Percentiles rank a stretch among this genome's conserved stretches.
These are phyloP conservation scores for Chrysosporium keratinophilum DNA, from an alignment of 2,329 filamentous ascomycete genomes.

Conservation along the genomic window DNA sequence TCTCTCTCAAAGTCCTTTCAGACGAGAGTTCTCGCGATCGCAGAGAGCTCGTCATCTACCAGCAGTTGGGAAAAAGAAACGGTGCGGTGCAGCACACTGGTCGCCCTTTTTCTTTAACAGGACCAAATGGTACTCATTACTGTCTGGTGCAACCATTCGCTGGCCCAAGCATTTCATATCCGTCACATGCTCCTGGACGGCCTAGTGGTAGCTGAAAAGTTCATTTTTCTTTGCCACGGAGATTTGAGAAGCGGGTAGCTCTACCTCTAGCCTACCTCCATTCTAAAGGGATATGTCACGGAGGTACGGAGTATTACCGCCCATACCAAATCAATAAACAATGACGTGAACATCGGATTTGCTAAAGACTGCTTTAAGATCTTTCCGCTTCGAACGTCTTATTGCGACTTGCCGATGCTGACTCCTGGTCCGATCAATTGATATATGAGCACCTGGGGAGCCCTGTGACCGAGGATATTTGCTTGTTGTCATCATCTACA, in stretches of 20 bases:
- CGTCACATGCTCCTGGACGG: constrained; percentile 3
- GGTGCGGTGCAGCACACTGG: neutral
- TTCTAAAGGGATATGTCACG: constrained; percentile 7
- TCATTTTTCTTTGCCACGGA: neutral
- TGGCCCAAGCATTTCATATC: constrained; percentile 8
- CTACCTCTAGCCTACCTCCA: constrained; percentile 10
- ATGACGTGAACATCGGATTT: neutral
- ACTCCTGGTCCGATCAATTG: constrained; percentile 2
- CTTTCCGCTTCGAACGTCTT: constrained; percentile 8
- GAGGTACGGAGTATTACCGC: constrained; percentile 7
- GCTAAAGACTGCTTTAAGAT: neutral
- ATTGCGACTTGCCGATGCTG: neutral
- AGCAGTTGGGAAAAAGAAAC: neutral
- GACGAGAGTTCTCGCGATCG: neutral
- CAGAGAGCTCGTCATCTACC: neutral
- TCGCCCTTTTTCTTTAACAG: constrained; percentile 24
- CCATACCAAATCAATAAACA: too few species aligned
- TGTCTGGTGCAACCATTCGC: constrained; percentile 25
- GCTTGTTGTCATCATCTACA: neutral
- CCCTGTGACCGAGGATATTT: neutral
- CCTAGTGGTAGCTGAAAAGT: neutral
- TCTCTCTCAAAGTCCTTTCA: constrained; percentile 4
- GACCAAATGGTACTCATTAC: constrained; percentile 39
- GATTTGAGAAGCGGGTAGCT: constrained; percentile 1
- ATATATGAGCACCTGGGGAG: neutral